phyloP scores from a whole-genome alignment of 768 basidiomycete species.

The Porpolomopsis calyptriformis region DNA sequence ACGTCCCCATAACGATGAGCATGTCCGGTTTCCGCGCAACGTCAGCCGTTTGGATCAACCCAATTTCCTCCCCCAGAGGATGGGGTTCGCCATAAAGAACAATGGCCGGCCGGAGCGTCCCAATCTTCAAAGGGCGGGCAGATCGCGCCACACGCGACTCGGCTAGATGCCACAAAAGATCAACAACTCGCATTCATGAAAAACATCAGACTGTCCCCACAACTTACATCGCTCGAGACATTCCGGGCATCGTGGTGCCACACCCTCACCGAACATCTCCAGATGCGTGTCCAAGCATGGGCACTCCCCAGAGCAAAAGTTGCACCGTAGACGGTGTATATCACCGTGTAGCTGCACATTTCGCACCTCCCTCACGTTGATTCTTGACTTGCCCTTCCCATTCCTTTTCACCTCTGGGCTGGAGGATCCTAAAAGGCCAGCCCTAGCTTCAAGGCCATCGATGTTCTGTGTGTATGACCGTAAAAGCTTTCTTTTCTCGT shows the following conservation, averaged over 20 bases:
- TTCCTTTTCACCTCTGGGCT: conserved; percentile 38
- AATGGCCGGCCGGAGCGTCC: conserved; percentile 85
- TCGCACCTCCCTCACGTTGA: conserved; percentile 61
- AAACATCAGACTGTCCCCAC: too few species aligned
- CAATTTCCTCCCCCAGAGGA: conserved; percentile 88
- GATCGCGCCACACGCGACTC: conserved; percentile 72
- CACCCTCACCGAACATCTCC: conserved; percentile 53
- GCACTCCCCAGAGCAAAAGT: conserved; percentile 71
- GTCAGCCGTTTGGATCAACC: conserved; percentile 66
- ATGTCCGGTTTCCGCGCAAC: conserved; percentile 76
- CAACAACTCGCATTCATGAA: too few species aligned
- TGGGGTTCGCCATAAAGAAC: conserved; percentile 93
- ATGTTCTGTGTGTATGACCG: conserved; percentile 98
- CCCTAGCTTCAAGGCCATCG: conserved; percentile 81
- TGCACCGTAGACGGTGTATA: conserved; percentile 83
- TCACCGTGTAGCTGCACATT: conserved; percentile 94
- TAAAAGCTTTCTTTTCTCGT: conserved; percentile 72
- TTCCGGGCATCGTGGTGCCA: conserved; percentile 78
- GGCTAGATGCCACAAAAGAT: conserved; percentile 37
- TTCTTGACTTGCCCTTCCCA: conserved; percentile 61
- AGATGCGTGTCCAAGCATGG: conserved; percentile 58
- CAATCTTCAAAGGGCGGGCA: conserved; percentile 68
- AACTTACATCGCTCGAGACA: conserved; percentile 72
- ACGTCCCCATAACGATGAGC: conserved; percentile 95
- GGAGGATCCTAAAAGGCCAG: conserved; percentile 63